Evolutionary conservation across 257 asterid species (phyloP).

Genomic region (Solanum bulbocastanum): DNA sequence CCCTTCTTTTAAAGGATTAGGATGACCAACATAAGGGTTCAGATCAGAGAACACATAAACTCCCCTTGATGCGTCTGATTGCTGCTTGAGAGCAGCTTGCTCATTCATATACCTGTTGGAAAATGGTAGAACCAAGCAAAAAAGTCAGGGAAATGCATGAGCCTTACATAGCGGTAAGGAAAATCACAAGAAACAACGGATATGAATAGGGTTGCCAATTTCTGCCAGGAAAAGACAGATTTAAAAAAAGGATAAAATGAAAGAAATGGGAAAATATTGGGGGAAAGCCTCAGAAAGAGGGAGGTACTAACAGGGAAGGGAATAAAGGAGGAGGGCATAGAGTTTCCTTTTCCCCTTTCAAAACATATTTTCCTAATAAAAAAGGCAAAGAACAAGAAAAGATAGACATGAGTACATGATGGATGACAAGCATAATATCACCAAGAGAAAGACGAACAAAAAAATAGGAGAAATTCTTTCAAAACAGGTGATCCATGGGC

Average conservation of each 20-base stretch:
- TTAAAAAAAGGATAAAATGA: not conserved
- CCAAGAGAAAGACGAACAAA: not conserved
- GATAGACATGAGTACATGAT: not conserved
- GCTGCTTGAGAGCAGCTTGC: constrained; percentile 29
- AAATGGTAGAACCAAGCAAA: not conserved
- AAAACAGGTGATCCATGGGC: not conserved
- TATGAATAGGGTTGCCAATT: not conserved
- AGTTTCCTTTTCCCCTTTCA: not conserved
- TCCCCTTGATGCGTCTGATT: constrained; percentile 37
- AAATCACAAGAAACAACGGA: not conserved
- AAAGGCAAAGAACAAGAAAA: not conserved
- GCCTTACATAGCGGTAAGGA: not conserved
- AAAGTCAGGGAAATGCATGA: not conserved
- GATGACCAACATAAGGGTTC: constrained; percentile 97
- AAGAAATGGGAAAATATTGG: not conserved
- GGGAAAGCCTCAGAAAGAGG: not conserved
- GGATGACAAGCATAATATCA: not conserved
- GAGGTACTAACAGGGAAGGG: not conserved
- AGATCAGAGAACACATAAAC: constrained; percentile 86
- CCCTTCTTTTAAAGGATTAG: constrained; percentile 96
- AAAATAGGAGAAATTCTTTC: not conserved
- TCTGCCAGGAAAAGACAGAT: not conserved
- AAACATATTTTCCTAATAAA: not conserved
- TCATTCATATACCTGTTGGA: constrained; percentile 22
- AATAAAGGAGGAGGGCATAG: not conserved